These are phyloP conservation scores for Saccharomyces hybrid DNA, from an alignment of 1,139 yeast genomes.

Conservation along the genomic window DNA sequence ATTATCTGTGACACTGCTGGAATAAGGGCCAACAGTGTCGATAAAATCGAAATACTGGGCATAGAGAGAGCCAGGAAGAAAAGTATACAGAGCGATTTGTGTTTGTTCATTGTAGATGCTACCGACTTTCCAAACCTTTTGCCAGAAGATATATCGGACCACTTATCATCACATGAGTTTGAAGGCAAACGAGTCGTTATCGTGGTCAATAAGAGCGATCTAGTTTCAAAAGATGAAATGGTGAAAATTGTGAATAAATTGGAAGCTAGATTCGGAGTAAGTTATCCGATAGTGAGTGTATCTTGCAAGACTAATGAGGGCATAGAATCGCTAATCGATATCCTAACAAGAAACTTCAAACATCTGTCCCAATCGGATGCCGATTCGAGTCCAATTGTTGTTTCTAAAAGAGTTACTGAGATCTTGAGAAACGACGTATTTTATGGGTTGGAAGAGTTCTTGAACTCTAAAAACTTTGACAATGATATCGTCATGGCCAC, in stretches of 20 bases:
- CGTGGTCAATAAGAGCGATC: constrained; percentile 56
- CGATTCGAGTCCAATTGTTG: constrained; percentile 53
- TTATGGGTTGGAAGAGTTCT: constrained; percentile 59
- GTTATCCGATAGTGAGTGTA: constrained; percentile 34
- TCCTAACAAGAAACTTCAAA: constrained; percentile 41
- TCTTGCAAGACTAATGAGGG: constrained; percentile 63
- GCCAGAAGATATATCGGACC: neutral
- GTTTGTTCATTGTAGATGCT: constrained; percentile 42
- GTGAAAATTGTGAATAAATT: neutral
- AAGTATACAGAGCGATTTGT: constrained; percentile 54
- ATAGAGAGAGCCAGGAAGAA: constrained; percentile 64
- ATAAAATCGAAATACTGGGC: constrained; percentile 72
- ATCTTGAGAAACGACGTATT: constrained; percentile 68
- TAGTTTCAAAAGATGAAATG: constrained; percentile 30
- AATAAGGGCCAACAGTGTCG: constrained; percentile 48
- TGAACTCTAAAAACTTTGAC: constrained; percentile 42
- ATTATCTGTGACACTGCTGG: constrained; percentile 94
- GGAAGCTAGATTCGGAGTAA: neutral
- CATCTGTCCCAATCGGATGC: constrained; percentile 38
- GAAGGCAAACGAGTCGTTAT: constrained; percentile 32
- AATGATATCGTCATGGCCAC: constrained; percentile 72
- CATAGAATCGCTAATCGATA: constrained; percentile 38
- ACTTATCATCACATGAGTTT: neutral
- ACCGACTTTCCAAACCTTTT: constrained; percentile 5
- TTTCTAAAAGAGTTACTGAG: constrained; percentile 72